Percentiles rank a stretch among this genome's conserved stretches.
phyloP scores from a whole-genome alignment of 805 yeast species.

The Candida yuanshanica region DNA sequence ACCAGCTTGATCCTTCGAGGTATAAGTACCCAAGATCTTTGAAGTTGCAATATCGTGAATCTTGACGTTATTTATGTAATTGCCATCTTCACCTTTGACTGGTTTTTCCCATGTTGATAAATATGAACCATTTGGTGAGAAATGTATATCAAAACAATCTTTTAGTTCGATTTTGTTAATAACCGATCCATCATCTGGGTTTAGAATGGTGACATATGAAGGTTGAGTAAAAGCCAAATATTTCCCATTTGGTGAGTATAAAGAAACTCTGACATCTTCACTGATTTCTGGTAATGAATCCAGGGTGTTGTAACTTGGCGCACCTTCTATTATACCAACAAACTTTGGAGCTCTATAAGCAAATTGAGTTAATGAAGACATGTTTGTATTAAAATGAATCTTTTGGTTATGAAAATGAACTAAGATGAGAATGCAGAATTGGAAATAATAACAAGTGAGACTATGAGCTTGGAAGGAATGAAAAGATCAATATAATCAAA shows the following conservation, averaged over 20 bases:
- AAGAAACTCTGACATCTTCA: slow-evolving; percentile 55
- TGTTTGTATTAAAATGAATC: too few relatives aligned
- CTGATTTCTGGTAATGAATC: slow-evolving; percentile 23
- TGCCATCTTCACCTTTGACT: slow-evolving; percentile 61
- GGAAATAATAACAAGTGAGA: too few relatives aligned
- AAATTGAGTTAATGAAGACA: slow-evolving; percentile 24
- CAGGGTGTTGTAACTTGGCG: slow-evolving; percentile 31
- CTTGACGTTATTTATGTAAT: slow-evolving; percentile 73
- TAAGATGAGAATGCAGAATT: too few relatives aligned
- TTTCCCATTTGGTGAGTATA: slow-evolving; percentile 63
- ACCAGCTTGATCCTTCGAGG: slow-evolving; percentile 77
- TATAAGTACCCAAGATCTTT: slow-evolving; percentile 52
- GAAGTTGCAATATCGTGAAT: slow-evolving; percentile 56
- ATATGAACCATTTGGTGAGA: slow-evolving; percentile 84
- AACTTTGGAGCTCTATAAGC: slow-evolving; percentile 47
- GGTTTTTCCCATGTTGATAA: slow-evolving; percentile 91
- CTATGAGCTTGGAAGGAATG: too few relatives aligned
- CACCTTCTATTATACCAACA: slow-evolving; percentile 46
- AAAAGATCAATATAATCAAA: too few relatives aligned
- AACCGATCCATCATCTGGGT: slow-evolving; percentile 46
- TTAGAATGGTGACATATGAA: slow-evolving; percentile 47
- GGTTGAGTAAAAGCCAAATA: slow-evolving; percentile 72
- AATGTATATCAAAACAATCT: slow-evolving; percentile 76
- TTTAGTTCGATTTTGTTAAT: slow-evolving; percentile 44
- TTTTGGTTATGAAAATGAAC: too few relatives aligned